These are phyloP conservation scores for Leptomonas pyrrhocoris DNA, from an alignment of 208 protist genomes.

Conservation along the genomic window DNA sequence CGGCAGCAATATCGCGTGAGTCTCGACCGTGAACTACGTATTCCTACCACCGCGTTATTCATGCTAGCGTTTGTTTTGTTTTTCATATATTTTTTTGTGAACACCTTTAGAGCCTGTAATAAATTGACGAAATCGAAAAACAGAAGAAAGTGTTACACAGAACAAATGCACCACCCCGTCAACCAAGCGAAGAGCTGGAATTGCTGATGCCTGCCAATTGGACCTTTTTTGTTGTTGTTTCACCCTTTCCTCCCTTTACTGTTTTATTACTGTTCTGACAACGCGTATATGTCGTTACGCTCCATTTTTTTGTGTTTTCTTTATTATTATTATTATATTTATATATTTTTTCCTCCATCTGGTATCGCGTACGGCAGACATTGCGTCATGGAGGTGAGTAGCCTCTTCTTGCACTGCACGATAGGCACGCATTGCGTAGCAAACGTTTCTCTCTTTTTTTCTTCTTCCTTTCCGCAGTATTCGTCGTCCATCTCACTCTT, in stretches of 20 bases:
- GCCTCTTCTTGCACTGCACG: too few species aligned
- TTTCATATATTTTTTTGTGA: not conserved
- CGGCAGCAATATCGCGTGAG: not conserved
- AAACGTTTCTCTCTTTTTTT: not conserved
- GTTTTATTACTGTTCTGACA: too few species aligned
- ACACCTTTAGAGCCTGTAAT: too few species aligned
- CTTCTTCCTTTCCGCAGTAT: too few species aligned
- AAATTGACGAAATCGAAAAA: too few species aligned
- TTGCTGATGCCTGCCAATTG: too few species aligned
- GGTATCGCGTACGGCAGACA: conserved; percentile 22
- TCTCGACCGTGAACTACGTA: not conserved
- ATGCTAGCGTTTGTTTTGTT: not conserved
- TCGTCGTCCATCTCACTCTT: not conserved
- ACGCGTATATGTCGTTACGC: too few species aligned
- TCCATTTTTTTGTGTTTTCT: not conserved
- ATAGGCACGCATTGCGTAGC: conserved; percentile 1
- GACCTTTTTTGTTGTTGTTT: too few species aligned
- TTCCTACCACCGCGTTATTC: not conserved
- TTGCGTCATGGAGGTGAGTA: conserved; percentile 1
- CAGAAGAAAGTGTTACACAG: too few species aligned
- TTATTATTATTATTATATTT: not conserved
- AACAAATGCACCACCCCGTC: too few species aligned
- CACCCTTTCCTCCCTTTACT: too few species aligned
- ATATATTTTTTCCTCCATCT: conserved; percentile 2
- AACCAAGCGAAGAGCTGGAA: too few species aligned